A percentile compares a stretch with the other conserved stretches of the same genome.
phyloP scores from a whole-genome alignment of 1,139 yeast species.

The Saccharomyces uvarum region DNA sequence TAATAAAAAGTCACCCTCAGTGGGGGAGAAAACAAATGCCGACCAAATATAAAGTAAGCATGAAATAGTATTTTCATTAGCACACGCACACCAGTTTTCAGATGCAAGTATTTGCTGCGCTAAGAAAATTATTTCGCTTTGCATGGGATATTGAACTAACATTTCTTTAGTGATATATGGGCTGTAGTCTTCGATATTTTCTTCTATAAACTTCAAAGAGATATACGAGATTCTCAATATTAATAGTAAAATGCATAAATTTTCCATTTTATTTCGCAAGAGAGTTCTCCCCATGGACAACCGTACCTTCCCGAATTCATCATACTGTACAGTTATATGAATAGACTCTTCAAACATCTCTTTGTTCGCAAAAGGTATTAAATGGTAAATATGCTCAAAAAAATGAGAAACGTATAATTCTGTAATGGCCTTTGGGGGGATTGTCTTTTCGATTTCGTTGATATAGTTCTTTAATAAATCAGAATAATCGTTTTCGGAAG shows the following conservation, averaged over 20 bases:
- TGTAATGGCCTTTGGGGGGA: constrained; percentile 24
- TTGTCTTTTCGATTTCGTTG: constrained; percentile 13
- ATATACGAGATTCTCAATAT: constrained; percentile 26
- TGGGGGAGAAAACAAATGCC: constrained; percentile 28
- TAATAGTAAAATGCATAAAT: constrained; percentile 21
- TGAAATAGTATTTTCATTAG: constrained; percentile 27
- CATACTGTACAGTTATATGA: constrained; percentile 16
- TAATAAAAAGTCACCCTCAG: constrained; percentile 29
- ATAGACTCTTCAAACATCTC: constrained; percentile 23
- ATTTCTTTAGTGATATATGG: constrained; percentile 12
- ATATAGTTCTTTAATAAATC: constrained; percentile 19
- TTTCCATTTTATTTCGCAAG: constrained; percentile 27
- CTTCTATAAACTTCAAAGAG: constrained; percentile 17
- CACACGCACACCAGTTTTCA: constrained; percentile 27
- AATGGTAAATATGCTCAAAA: constrained; percentile 23
- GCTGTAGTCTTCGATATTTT: constrained; percentile 9
- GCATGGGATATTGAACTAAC: constrained; percentile 22
- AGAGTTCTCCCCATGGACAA: constrained; percentile 21
- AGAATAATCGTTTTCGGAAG: constrained; percentile 21
- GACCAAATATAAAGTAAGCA: constrained; percentile 30
- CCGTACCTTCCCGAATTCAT: constrained; percentile 14
- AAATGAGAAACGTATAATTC: constrained; percentile 23
- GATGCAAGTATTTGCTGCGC: constrained; percentile 22
- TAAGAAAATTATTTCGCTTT: constrained; percentile 18
- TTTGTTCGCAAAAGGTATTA: constrained; percentile 24